Base-by-base conservation (phyloP, 108 stramenopile species). In the Pseudonitzschia delicatissima region DNA sequence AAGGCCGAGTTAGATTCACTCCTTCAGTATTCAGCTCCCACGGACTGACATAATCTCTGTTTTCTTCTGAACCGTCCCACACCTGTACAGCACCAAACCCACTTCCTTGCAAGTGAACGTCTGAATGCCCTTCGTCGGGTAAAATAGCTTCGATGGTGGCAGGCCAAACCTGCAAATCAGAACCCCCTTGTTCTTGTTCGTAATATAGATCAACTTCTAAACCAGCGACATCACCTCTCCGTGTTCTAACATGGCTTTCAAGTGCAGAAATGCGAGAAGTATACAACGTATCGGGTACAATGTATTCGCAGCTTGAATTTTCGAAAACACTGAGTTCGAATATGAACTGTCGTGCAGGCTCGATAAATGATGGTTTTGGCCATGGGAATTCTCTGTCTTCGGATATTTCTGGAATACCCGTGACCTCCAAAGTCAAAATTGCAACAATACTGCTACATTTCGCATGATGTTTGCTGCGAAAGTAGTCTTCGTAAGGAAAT, bases 311-410 rank as follows among this genome's bases (percentile, higher is more conserved):
- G 29, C 80, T 60, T 13, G 81, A 73, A 50, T 64, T 82, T 64
- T 89, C 86, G 73, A 94, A 94, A 13, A 93, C 26, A 25, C 77
- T 81, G 28, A 84, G 89, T 72, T 94, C 92, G 59, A 94, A 94
- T 35, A 75, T 76, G 40, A 71, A 67, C 20, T 74, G 62, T 37
- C 83, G 62, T 6, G 87, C 82, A 35, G 78, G 74, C 42, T 78
- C 64, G 7, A 82, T 60, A 67, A 91, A 94, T 3, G 55, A 45
- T 26, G 92, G 90, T 25, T 68, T 74, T 48, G 85, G 87, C 92
- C 92, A 93, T 9, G 83, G 85, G 26, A 83, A 82, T 33, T 61
- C 69, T 39, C 92, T 72, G 32, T 87, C 78, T 1, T 39, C 52
- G n/a, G 83, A 83, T 42, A 68, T 42, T 27, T 77, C 70, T 31